Percentiles rank a stretch among this genome's conserved stretches.
phyloP scores from a whole-genome alignment of 768 basidiomycete genomes.

The Neoboletus brunneissimus region DNA sequence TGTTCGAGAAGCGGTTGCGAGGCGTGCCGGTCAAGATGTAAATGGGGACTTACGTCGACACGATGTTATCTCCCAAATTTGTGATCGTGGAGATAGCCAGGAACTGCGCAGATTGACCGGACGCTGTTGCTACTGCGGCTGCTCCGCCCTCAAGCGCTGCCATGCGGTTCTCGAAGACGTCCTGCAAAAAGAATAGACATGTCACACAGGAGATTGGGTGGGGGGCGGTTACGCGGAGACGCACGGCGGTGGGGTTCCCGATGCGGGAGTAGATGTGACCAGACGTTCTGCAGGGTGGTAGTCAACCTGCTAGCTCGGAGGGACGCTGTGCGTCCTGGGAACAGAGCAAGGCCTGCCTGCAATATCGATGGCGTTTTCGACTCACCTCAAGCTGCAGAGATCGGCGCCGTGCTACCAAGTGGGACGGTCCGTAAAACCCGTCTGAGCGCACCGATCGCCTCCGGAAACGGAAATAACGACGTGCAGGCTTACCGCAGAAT shows the following conservation, averaged over 20 bases:
- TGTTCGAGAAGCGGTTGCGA: not conserved
- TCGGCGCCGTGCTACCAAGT: conserved; percentile 48
- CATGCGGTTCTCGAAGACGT: conserved; percentile 64
- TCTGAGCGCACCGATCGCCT: conserved; percentile 18
- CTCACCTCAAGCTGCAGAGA: conserved; percentile 45
- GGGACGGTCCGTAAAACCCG: not conserved
- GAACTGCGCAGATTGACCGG: conserved; percentile 63
- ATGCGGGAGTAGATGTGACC: conserved; percentile 57
- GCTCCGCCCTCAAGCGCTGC: conserved; percentile 62
- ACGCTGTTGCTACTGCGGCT: conserved; percentile 55
- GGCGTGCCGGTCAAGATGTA: not conserved
- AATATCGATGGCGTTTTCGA: not conserved
- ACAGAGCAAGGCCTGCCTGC: not conserved
- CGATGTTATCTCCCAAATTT: conserved; percentile 59
- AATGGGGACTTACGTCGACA: conserved; percentile 44
- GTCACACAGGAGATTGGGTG: not conserved
- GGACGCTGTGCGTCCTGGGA: not conserved
- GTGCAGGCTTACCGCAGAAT: conserved; percentile 41
- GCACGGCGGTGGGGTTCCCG: conserved; percentile 53
- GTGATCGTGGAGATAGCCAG: conserved; percentile 57
- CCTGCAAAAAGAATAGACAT: conserved; percentile 29
- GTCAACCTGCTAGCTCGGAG: not conserved
- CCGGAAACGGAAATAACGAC: not conserved
- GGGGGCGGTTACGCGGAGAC: conserved; percentile 16
- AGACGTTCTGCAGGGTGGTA: conserved; percentile 27